Percentiles rank a stretch among this genome's conserved stretches.
Evolutionary conservation across 73 alveolate genomes (phyloP).

Genomic region (Urostyla sp.): DNA sequence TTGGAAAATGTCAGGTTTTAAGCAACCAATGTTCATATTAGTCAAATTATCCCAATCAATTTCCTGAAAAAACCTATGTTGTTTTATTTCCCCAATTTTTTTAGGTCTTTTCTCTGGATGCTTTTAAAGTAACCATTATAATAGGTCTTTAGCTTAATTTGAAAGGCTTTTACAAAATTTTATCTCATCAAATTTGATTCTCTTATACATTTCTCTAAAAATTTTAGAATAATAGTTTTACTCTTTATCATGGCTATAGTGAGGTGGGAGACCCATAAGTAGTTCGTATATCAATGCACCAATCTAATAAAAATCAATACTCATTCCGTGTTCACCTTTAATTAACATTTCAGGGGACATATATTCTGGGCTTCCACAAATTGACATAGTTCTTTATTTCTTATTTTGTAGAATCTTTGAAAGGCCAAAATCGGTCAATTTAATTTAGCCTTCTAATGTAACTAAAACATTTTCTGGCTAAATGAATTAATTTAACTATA

Average conservation of each 20-base stretch:
- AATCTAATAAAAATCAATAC: constrained; percentile 71
- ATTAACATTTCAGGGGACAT: constrained; percentile 82
- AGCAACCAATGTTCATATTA: too few species aligned
- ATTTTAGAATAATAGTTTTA: constrained; percentile 48
- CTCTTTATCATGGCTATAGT: constrained; percentile 61
- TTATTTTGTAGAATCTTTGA: constrained; percentile 63
- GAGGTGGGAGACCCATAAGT: constrained; percentile 78
- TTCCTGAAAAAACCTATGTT: constrained; percentile 34
- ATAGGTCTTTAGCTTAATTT: background rate
- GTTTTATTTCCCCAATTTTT: constrained; percentile 43
- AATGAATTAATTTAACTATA: constrained; percentile 9
- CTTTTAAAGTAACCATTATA: constrained; percentile 25
- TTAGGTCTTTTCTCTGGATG: constrained; percentile 42
- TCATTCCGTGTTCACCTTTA: constrained; percentile 59
- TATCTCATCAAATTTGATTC: constrained; percentile 65
- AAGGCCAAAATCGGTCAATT: constrained; percentile 82
- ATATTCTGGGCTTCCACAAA: constrained; percentile 85
- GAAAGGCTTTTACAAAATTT: constrained; percentile 36
- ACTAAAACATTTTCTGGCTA: constrained; percentile 81
- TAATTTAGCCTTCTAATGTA: constrained; percentile 74
- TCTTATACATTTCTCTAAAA: constrained; percentile 43
- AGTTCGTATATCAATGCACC: constrained; percentile 78
- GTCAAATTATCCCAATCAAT: constrained; percentile 76
- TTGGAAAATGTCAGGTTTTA: too few species aligned
- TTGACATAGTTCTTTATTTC: constrained; percentile 67